A percentile compares a stretch with the other conserved stretches of the same genome.
These are phyloP conservation scores for Saturnispora quitensis DNA, from an alignment of 805 yeast genomes.

Conservation along the genomic window DNA sequence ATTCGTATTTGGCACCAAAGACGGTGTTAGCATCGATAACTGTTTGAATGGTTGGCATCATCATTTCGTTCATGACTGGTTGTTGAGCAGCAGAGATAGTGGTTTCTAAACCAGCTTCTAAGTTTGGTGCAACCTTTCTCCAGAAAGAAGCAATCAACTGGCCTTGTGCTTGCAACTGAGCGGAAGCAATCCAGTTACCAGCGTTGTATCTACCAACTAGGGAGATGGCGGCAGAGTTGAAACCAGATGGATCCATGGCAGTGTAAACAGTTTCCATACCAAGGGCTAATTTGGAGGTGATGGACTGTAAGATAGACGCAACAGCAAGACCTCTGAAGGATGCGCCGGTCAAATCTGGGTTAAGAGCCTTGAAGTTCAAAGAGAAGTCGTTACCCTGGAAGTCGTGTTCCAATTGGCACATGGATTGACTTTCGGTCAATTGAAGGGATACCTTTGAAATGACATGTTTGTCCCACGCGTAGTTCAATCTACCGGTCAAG, in stretches of 20 bases:
- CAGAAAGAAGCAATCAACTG: constrained; percentile 82
- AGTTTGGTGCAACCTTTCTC: constrained; percentile 86
- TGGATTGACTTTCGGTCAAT: constrained; percentile 76
- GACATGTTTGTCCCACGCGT: constrained; percentile 77
- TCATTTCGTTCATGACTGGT: constrained; percentile 64
- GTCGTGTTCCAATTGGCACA: constrained; percentile 96
- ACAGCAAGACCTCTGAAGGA: constrained; percentile 86
- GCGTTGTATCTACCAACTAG: constrained; percentile 85
- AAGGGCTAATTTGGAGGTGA: constrained; percentile 72
- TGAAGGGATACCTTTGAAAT: constrained; percentile 82
- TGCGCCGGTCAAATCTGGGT: constrained; percentile 73
- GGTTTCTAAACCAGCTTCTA: constrained; percentile 91
- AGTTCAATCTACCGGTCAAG: constrained; percentile 80
- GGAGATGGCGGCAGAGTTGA: constrained; percentile 87
- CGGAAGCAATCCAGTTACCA: constrained; percentile 87
- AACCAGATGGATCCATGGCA: constrained; percentile 52
- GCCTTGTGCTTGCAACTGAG: constrained; percentile 91
- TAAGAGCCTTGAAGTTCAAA: constrained; percentile 79
- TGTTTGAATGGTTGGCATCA: constrained; percentile 72
- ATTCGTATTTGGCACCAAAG: constrained; percentile 94
- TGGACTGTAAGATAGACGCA: constrained; percentile 82
- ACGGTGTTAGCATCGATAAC: constrained; percentile 88
- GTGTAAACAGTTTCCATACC: constrained; percentile 93
- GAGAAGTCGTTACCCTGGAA: constrained; percentile 84
- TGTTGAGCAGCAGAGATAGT: constrained; percentile 73